A percentile compares a stretch with the other conserved stretches of the same genome.
These are phyloP conservation scores for Lasiosphaeriaceae sp. DNA, from an alignment of 495 filamentous ascomycete species.

Conservation along the genomic window DNA sequence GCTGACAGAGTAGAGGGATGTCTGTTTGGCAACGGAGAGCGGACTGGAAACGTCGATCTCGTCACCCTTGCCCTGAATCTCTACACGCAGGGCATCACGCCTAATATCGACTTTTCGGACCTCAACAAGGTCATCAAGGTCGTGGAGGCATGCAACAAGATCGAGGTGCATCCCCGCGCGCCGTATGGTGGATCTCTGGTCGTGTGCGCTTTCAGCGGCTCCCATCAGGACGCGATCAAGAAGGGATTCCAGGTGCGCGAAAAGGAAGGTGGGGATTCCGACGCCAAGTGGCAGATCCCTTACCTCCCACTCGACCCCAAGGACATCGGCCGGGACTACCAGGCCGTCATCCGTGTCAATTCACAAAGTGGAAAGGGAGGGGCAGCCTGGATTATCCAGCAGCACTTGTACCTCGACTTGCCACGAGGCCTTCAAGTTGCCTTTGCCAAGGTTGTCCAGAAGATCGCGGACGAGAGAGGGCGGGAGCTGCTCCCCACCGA, in stretches of 20 bases:
- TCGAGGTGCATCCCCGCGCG: constrained; percentile 82
- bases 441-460: constrained; percentile 84
- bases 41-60: constrained; percentile 94
- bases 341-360: constrained; percentile 97
- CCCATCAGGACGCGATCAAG: constrained; percentile 96
- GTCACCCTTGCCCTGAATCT: constrained; percentile 94
- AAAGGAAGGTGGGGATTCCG: constrained; percentile 50
- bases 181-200: constrained; percentile 91
- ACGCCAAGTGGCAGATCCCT: constrained; percentile 66
- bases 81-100: constrained; percentile 90
- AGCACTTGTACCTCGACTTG: constrained; percentile 83
- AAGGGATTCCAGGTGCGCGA: constrained; percentile 84
- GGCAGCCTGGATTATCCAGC: constrained; percentile 90
- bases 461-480: constrained; percentile 65
- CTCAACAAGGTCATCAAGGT: constrained; percentile 82
- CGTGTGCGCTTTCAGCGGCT: constrained; percentile 83
- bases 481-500: constrained; percentile 81
- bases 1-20: constrained; percentile 93
- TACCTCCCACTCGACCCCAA: constrained; percentile 92
- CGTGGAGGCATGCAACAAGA: constrained; percentile 91
- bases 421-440: constrained; percentile 90
- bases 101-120: constrained; percentile 88
- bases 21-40: constrained; percentile 92
- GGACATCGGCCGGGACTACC: constrained; percentile 93
- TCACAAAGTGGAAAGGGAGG: constrained; percentile 95